phyloP scores from a whole-genome alignment of 2,329 filamentous ascomycete genomes.

The Hypomyces perniciosus region DNA sequence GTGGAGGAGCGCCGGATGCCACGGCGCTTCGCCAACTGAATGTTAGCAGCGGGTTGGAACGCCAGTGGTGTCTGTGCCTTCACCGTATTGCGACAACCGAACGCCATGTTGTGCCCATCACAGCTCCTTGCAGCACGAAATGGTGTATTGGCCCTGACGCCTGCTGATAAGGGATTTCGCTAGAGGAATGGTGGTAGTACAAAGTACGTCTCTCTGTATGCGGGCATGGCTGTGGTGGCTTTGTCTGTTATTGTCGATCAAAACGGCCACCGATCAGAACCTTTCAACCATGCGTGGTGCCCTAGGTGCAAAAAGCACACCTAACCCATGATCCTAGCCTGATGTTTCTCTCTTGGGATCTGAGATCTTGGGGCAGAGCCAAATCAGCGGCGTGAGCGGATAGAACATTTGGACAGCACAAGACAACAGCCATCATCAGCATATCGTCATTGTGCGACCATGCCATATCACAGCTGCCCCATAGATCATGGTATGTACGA shows the following conservation, averaged over 20 bases:
- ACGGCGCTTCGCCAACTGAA: background rate
- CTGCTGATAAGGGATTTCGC: background rate
- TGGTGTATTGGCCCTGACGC: conserved; percentile 8
- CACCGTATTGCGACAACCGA: background rate
- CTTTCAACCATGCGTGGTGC: too few species aligned
- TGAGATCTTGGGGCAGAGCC: too few species aligned
- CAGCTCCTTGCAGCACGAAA: background rate
- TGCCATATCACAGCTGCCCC: too few species aligned
- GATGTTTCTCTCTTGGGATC: too few species aligned
- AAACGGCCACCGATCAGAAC: background rate
- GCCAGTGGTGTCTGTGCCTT: background rate
- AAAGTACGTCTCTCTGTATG: background rate
- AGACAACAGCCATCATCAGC: too few species aligned
- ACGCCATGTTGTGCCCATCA: conserved; percentile 2
- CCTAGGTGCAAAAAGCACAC: too few species aligned
- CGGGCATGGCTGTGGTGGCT: background rate
- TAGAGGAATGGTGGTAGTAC: background rate
- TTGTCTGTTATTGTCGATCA: conserved; percentile 5
- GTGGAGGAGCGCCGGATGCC: background rate
- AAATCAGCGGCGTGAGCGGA: too few species aligned
- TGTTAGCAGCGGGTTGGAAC: background rate
- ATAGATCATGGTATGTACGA: too few species aligned
- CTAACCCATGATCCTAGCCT: too few species aligned
- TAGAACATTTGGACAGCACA: too few species aligned
- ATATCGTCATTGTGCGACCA: too few species aligned